Conservation (phyloP, 768 basidiomycete genomes). For the Mycena vulgaris region DNA sequence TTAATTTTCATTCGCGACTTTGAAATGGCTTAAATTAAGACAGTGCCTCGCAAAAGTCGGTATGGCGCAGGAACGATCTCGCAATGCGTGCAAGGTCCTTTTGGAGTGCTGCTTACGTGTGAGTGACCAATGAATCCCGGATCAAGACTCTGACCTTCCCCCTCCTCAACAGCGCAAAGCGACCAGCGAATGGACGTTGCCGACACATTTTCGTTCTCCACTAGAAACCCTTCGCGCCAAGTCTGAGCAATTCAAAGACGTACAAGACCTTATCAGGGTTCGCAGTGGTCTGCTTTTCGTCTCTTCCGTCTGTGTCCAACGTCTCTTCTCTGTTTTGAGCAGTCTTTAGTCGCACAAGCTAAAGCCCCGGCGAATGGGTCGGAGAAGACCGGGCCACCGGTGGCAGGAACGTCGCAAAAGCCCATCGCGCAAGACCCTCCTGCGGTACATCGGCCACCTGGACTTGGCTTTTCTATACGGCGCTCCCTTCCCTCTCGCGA, state of each 20-base stretch:
- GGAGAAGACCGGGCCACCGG: constrained; percentile 20
- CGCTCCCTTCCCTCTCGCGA: constrained; percentile 8
- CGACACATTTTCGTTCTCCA: constrained; percentile 55
- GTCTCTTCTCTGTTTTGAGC: constrained; percentile 58
- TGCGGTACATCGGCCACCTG: constrained; percentile 7
- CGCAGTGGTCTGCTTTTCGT: constrained; percentile 62
- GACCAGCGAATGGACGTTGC: constrained; percentile 60
- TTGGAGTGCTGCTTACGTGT: constrained; percentile 63
- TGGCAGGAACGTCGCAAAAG: constrained; percentile 18
- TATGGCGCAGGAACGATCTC: constrained; percentile 46
- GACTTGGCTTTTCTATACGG: constrained; percentile 16
- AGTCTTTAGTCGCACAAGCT: constrained; percentile 53
- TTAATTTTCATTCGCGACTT: constrained; percentile 13
- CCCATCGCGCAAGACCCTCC: constrained; percentile 9
- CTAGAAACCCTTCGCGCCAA: constrained; percentile 51
- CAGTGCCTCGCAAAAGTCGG: constrained; percentile 53
- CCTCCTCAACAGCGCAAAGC: constrained; percentile 57
- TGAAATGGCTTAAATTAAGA: constrained; percentile 9
- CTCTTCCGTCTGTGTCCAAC: constrained; percentile 56
- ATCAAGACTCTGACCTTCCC: constrained; percentile 20
- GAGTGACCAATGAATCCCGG: constrained; percentile 30
- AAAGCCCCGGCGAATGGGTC: constrained; percentile 18
- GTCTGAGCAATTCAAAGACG: constrained; percentile 45
- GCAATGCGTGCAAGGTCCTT: constrained; percentile 57
- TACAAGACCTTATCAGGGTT: constrained; percentile 69